phyloP scores from a whole-genome alignment of 2,329 filamentous ascomycete genomes.

The Phyllosticta citribraziliensis region DNA sequence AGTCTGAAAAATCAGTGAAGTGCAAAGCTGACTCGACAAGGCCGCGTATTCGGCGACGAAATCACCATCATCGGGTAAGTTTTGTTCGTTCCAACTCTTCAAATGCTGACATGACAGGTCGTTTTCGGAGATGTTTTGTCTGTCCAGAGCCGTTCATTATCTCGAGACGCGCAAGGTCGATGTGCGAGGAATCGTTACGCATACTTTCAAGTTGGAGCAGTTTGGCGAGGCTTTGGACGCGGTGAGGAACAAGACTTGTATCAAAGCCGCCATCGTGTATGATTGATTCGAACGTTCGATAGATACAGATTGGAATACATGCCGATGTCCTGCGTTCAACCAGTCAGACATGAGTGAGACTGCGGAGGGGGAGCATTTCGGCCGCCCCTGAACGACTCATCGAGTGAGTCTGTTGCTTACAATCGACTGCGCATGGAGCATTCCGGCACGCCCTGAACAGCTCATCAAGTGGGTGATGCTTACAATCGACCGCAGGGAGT shows the following conservation, averaged over 20 bases:
- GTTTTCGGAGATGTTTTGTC: conserved; percentile 55
- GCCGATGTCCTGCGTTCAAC: background rate
- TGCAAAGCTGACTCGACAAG: conserved; percentile 13
- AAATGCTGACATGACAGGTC: background rate
- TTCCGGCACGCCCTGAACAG: too few relatives aligned
- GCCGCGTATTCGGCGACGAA: conserved; percentile 58
- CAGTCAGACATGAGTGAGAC: too few relatives aligned
- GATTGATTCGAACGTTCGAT: conserved; percentile 28
- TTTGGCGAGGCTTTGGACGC: conserved; percentile 60
- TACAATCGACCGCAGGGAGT: background rate
- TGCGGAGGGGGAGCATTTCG: too few relatives aligned
- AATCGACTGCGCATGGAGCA: too few relatives aligned
- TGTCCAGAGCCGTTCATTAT: conserved; percentile 21
- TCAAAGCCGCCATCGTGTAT: conserved; percentile 66
- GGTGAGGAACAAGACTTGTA: conserved; percentile 62
- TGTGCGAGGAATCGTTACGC: conserved; percentile 61
- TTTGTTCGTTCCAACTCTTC: background rate
- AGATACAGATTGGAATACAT: background rate
- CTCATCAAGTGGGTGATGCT: background rate
- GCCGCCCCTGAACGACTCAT: too few relatives aligned
- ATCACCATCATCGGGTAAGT: conserved; percentile 56
- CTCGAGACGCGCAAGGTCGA: conserved; percentile 52
- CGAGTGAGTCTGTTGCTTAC: too few relatives aligned
- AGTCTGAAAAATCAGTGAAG: background rate
- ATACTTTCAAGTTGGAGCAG: conserved; percentile 62